Evolutionary conservation across 2,329 filamentous ascomycete species (phyloP), one percentile per base, ranked within the genome.

Genomic region (Xylaria sp.): DNA sequence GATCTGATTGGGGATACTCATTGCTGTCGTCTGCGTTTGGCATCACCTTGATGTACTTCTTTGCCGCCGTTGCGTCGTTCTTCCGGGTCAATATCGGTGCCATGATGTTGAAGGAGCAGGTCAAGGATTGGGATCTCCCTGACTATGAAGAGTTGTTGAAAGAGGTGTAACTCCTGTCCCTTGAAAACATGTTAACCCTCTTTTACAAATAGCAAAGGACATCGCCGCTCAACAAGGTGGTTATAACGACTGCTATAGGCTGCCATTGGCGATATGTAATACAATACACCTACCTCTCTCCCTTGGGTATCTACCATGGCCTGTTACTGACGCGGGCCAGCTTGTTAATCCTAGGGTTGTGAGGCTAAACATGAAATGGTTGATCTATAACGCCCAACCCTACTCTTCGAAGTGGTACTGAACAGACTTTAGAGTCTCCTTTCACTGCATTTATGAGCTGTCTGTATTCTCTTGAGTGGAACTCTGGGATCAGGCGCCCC

Each of bases 101-200:
- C 0, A 73, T 72, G 35, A 78, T 72, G 68, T 44, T 81, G 8
- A 68, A 81, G 5, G 74, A 75, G 25, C 79, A 80, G 68, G 74
- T 80, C 1, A 76, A 76, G 53, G 55, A 66, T 18, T 83, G 81
- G 81, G 65, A 78, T 16, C 72, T 84, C 2, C 82, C 82, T 1
- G 75, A 79, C 13, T 83, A 82, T 65, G 65, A 77, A 35, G 74
- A 74, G 69, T 40, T 76, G 57, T 47, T 48, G 51, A 51, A 47
- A n/a, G 62, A 60, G 9, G 50, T 8, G n/a, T 57, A 61, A 8
- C 47, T 12, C 25, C 18, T 13, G 2, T 42, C 6, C 21, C 40
- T 18, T 21, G 6, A 32, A 23, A 35, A 25, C 6, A 29, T 27
- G 18, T 12, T 5, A 13, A 21, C 9, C 16, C 2, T 10, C n/a